These are phyloP conservation scores for Talaromyces piceae DNA, from an alignment of 2,329 filamentous ascomycete genomes.

Conservation along the genomic window DNA sequence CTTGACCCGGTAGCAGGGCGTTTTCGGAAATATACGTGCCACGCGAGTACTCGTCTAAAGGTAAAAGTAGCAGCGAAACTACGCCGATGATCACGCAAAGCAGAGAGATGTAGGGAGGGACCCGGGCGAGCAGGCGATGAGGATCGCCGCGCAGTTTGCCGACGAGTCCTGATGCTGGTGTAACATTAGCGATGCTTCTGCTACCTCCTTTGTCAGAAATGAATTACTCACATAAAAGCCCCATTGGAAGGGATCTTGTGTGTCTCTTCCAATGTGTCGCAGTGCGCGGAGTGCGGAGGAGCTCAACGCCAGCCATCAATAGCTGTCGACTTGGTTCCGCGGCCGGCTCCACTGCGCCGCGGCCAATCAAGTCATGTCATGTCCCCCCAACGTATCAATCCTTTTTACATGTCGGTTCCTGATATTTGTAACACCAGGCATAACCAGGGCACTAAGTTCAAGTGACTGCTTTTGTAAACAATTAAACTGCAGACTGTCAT, in stretches of 20 bases:
- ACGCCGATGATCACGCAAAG: constrained; percentile 79
- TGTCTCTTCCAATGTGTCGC: no score
- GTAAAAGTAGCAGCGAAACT: constrained; percentile 81
- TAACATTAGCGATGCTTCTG: background rate
- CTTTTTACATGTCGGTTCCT: background rate
- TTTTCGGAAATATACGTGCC: constrained; percentile 97
- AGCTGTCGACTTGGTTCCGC: no score
- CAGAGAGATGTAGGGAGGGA: constrained; percentile 81
- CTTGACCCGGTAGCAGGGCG: constrained; percentile 87
- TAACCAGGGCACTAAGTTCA: no score
- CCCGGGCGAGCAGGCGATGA: constrained; percentile 60
- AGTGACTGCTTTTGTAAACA: background rate
- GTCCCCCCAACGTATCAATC: background rate
- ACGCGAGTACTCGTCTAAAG: constrained; percentile 83
- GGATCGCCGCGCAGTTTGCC: constrained; percentile 65
- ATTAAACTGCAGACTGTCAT: background rate
- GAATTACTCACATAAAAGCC: constrained; percentile 9
- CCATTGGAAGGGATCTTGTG: constrained; percentile 8
- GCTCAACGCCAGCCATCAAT: background rate
- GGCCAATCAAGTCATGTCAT: background rate
- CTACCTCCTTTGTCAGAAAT: background rate
- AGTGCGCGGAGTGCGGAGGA: background rate
- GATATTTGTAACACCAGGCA: background rate
- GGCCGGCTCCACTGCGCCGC: background rate
- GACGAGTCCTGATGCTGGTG: constrained; percentile 28